Base-by-base conservation (phyloP, 2,329 filamentous ascomycete genomes). In the Zelopaecilomyces penicillatus region DNA sequence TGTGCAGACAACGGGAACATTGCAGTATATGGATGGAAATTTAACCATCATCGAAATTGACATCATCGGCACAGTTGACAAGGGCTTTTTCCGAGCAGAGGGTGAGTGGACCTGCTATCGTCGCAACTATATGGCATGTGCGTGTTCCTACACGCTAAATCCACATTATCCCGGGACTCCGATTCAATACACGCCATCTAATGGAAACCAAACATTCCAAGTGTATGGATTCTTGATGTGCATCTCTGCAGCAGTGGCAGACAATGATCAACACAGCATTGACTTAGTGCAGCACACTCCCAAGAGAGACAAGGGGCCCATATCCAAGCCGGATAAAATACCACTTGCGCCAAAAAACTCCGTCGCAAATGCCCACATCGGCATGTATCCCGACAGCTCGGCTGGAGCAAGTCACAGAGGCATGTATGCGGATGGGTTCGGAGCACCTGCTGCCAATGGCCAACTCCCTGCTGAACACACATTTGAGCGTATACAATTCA, bases 401-500 rank as follows among this genome's bases (percentile, higher is more conserved):
- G 38, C 44, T 49, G 47, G 55, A 34, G 42, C 57, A 49, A 48
- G 45, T 52, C 45, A 47, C 49, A 51, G 54, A 31, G 47, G 57
- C 27, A 52, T 66, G 29, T 78, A 74, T 51, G 65, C 72, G 2
- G 69, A 71, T 47, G 57, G 59, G 42, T 68, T 71, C 55, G 58
- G 48, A 47, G 52, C 48, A 28, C 43, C 52, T 29, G 57, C 59
- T 30, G 45, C 54, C 2, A 50, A 54, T 27, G 54, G 62, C 31
- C 64, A 68, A 52, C 60, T 39, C 58, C 68, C 73, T 5, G 74
- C 68, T 5, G 76, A 80, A 52, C 73, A 80, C 50, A 79, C 74
- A 0, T 96, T 94, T 59, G 89, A 95, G 60, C 82, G 90, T 8
- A 93, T 95, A 42, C 89, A 95, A 56, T 96, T 95, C 75, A 94